Base-by-base conservation (phyloP, 139 green algal species). In the Tetraselmis chui region DNA sequence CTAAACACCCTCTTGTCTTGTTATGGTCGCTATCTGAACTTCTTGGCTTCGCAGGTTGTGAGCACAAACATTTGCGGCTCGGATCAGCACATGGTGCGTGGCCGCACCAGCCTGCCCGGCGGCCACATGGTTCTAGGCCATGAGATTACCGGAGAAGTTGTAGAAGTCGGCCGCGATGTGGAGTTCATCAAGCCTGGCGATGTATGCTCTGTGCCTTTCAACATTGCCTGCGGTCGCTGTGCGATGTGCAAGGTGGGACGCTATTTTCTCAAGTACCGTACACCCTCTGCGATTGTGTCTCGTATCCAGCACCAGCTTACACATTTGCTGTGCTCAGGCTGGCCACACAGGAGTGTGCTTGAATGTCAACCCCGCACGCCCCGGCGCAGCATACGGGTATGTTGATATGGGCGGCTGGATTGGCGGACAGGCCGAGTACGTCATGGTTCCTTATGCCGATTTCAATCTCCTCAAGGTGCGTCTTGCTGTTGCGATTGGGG, bases 361-460 rank as follows among this genome's bases (percentile, higher is more conserved):
- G n/a, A 87, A 82, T 31, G 80, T 84, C 32, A 87, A 87, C 83
- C 83, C 83, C 28, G 83, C 67, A 11, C 76, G 83, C 29, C 74
- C 83, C n/a, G 83, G 83, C 31, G 83, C 80, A 22, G 83, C 83
- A 11, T 87, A 87, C 76, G 83, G 83, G 1, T 85, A 81, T 77
- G 77, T 87, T 18, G 83, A 87, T 32, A 87, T 87, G 83, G 83
- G 83, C 74, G 83, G 80, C 76, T 87, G 83, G 83, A 87, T 84
- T 59, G 83, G 83, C 30, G 83, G 83, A n/a, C 83, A 87, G 80
- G 79, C 83, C 25, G 83, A 87, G 80, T 87, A 87, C 80, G 83
- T 87, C 11, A 84, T 87, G 83, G 83, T 87, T 23, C 83, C 83
- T 29, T 87, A 87, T 80, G 83, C 83, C 0, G 83, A 87, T 76